These are phyloP conservation scores for Hippophae gyantsensis DNA, from an alignment of 306 rosid species.

Conservation along the genomic window DNA sequence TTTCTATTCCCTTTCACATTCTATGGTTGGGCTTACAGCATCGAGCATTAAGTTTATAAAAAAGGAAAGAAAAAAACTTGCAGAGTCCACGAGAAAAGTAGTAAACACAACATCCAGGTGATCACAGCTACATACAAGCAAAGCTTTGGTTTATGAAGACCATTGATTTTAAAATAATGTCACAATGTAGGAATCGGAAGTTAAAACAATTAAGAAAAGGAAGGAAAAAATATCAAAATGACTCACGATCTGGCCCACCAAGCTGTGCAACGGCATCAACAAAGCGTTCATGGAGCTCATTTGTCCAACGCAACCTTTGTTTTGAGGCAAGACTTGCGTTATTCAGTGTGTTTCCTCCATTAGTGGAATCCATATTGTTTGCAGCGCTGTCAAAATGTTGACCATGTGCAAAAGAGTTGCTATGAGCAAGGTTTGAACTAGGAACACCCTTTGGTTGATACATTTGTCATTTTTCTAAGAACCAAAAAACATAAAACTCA, in stretches of 20 bases:
- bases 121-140: too few species aligned
- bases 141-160: too few species aligned
- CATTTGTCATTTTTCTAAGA: constrained; percentile 59
- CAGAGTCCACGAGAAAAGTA: too few species aligned
- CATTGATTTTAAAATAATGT: too few species aligned
- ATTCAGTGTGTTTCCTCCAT: constrained; percentile 56
- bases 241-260: constrained; percentile 99
- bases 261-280: constrained; percentile 96
- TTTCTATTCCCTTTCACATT: too few species aligned
- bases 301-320: constrained; percentile 91
- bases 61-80: too few species aligned
- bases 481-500: background rate
- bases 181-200: too few species aligned
- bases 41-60: too few species aligned
- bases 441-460: constrained; percentile 47
- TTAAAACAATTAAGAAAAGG: too few species aligned
- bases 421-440: constrained; percentile 38
- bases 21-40: too few species aligned
- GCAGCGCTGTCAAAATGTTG: constrained; percentile 42
- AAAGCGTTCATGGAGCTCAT: constrained; percentile 91
- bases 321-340: constrained; percentile 67
- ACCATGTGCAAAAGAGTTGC: constrained; percentile 48
- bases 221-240: background rate
- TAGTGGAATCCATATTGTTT: constrained; percentile 56
- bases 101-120: too few species aligned